These are phyloP conservation scores for Saturnispora zaruensis DNA, from an alignment of 805 yeast genomes.

Conservation along the genomic window DNA sequence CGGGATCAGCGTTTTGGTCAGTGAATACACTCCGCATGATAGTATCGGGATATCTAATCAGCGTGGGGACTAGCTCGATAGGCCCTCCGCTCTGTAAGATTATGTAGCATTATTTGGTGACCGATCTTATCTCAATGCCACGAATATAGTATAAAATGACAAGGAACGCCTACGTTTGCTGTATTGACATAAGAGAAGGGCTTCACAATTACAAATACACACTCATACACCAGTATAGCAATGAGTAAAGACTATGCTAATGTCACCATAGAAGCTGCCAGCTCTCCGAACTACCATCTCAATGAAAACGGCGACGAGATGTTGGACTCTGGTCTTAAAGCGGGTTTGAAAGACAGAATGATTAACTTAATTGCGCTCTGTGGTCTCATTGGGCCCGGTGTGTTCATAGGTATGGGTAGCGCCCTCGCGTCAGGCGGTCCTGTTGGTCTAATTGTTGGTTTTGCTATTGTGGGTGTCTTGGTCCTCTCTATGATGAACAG, in stretches of 20 bases:
- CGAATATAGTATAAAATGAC: background rate
- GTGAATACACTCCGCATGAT: background rate
- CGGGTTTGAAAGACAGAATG: conserved; percentile 19
- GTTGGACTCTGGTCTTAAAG: conserved; percentile 14
- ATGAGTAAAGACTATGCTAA: conserved; percentile 4
- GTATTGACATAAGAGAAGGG: no score
- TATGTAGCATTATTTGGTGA: background rate
- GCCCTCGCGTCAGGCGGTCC: conserved; percentile 46
- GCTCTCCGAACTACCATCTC: conserved; percentile 11
- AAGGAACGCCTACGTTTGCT: no score
- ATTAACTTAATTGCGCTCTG: conserved; percentile 23
- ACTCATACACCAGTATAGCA: background rate
- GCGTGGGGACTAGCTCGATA: background rate
- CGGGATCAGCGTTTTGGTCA: background rate
- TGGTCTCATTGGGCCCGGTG: conserved; percentile 56
- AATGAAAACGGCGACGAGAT: conserved; percentile 15
- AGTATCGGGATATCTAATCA: background rate
- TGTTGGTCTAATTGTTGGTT: conserved; percentile 41
- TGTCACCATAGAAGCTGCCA: conserved; percentile 11
- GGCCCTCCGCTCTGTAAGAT: background rate
- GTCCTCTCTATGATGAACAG: conserved; percentile 48
- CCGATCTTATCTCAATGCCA: background rate
- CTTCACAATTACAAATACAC: no score
- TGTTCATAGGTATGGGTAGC: conserved; percentile 40
- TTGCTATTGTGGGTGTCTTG: conserved; percentile 42